Evolutionary conservation across 495 filamentous ascomycete species (phyloP), one percentile per base, ranked within the genome.

Genomic region (Tuber magnatum): DNA sequence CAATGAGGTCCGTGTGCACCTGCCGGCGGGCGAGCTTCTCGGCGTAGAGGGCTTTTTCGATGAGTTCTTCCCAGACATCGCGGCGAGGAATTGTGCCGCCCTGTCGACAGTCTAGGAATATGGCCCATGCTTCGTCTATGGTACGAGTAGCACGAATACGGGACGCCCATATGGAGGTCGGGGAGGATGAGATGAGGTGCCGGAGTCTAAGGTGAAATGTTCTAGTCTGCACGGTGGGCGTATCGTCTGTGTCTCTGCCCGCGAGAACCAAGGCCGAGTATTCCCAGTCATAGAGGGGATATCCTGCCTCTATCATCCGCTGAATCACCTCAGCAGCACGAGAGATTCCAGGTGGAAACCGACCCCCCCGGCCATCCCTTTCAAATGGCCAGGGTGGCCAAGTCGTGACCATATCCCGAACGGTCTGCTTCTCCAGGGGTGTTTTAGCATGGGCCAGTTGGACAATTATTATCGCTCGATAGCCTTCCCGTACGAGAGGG

Each of bases 331-430:
- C 84, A 73, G 84, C 86, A 18, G 90, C 89, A 68, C 88, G 87
- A 68, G 90, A 89, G n/a, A 83, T 83, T 74, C 87, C 86, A 0
- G 56, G 61, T 40, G 7, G 61, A 5, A 3, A 24, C 20, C 6
- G 16, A 40, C 48, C 41, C 44, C 12, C 12, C 69, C 81, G 77
- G 43, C 87, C 87, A 68, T 90, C 88, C 68, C 84, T 87, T 12
- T 88, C 87, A 80, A 89, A 86, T 71, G 91, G 92, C 89, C 89
- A 93, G 2, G 91, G 91, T 4, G 91, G 91, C 91, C 91, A 93
- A 20, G 87, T 88, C 0, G 84, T 84, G 8, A 87, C 85, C 83
- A 92, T 91, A 79, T 43, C 5, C 48, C 84, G 81, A 2, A 88
- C 88, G 84, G 86, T 90, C 77, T 88, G 86, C 18, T 85, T 86